These are phyloP conservation scores for Termitomyces sp. DNA, from an alignment of 768 basidiomycete species.

Conservation along the genomic window DNA sequence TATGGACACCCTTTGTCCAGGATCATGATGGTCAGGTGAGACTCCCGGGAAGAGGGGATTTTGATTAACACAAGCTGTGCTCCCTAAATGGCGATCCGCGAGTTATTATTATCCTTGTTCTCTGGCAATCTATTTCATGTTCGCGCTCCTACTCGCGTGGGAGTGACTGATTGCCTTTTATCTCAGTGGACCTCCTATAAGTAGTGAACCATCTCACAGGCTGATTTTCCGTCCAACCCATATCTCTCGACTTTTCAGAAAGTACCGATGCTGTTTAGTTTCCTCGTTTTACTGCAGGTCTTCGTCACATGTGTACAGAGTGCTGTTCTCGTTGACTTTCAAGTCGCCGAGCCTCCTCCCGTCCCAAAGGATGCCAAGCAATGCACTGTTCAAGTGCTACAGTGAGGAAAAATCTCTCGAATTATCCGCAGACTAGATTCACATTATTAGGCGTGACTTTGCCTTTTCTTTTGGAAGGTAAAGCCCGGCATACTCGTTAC, in stretches of 20 bases:
- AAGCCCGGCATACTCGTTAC: background rate
- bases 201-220: background rate
- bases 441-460: conserved; percentile 53
- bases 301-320: background rate
- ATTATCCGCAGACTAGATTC: background rate
- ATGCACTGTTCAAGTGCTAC: conserved; percentile 60
- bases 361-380: conserved; percentile 54
- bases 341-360: conserved; percentile 68
- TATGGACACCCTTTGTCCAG: background rate
- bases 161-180: background rate
- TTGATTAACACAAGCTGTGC: background rate
- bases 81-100: background rate
- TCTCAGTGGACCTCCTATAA: conserved; percentile 5
- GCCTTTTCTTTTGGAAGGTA: conserved; percentile 67
- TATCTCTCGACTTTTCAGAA: background rate
- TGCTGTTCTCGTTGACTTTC: conserved; percentile 55
- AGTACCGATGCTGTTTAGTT: background rate
- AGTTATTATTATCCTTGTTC: background rate
- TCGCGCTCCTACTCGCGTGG: background rate
- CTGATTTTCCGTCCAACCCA: background rate
- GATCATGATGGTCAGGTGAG: conserved; percentile 5
- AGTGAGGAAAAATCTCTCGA: conserved; percentile 30
- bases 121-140: background rate
- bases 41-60: conserved; percentile 9
- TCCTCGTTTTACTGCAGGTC: background rate